A percentile compares a stretch with the other conserved stretches of the same genome.
These are phyloP conservation scores for Cardamine occulta DNA, from an alignment of 345 rosid species.

Conservation along the genomic window DNA sequence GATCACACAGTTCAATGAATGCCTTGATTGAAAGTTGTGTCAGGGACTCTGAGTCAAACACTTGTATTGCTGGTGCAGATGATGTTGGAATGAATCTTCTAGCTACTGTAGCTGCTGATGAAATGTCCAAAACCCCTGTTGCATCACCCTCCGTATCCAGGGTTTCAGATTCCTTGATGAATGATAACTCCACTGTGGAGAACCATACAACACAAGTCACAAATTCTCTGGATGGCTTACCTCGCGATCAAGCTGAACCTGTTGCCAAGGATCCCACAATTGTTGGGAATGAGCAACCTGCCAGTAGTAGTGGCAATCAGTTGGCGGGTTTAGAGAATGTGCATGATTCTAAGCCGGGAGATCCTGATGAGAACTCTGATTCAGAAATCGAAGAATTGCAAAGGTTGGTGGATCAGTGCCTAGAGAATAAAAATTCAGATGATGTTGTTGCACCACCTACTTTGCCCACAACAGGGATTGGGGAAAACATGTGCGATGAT, in stretches of 20 bases:
- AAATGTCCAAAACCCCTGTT: conserved; percentile 67
- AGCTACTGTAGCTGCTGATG: conserved; percentile 93
- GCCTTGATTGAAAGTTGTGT: conserved; percentile 91
- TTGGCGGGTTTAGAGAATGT: conserved; percentile 42
- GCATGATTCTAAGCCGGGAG: conserved; percentile 36
- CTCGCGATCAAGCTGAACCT: conserved; percentile 42
- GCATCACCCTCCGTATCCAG: conserved; percentile 63
- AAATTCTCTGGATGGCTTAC: conserved; percentile 42
- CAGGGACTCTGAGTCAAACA: conserved; percentile 63
- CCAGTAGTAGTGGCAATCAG: conserved; percentile 29
- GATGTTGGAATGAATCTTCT: conserved; percentile 94
- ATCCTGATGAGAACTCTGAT: conserved; percentile 43
- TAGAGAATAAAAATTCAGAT: conserved; percentile 53
- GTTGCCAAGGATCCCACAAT: conserved; percentile 37
- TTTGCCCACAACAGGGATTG: conserved; percentile 22
- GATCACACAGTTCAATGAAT: conserved; percentile 74
- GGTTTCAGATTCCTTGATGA: conserved; percentile 43
- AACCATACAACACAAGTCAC: conserved; percentile 45
- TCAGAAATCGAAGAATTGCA: conserved; percentile 44
- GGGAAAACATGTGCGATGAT: conserved; percentile 41
- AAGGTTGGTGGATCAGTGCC: conserved; percentile 47
- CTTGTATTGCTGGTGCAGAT: conserved; percentile 58
- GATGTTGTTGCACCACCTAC: conserved; percentile 23
- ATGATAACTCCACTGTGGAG: conserved; percentile 45
- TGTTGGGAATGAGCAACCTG: conserved; percentile 44